Evolutionary conservation across 257 asterid genomes (phyloP).

Genomic region (Haberlea rhodopensis): DNA sequence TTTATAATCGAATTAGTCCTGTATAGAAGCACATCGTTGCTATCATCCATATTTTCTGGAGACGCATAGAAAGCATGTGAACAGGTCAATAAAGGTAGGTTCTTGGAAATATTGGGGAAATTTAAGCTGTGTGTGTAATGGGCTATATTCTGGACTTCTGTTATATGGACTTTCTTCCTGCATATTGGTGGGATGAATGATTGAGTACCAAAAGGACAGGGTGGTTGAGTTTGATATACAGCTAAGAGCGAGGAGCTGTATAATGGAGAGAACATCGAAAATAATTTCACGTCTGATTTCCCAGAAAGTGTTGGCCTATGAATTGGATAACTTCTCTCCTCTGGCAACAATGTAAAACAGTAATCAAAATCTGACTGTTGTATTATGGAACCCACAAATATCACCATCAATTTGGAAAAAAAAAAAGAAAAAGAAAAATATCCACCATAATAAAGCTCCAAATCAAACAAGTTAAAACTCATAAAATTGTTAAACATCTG

Average conservation of each 20-base stretch:
- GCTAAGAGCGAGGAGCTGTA: constrained; percentile 29
- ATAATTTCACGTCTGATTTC: constrained; percentile 6
- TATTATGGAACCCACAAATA: not conserved
- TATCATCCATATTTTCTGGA: constrained; percentile 15
- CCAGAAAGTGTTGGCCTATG: constrained; percentile 10
- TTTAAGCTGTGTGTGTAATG: constrained; percentile 9
- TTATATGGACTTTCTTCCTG: constrained; percentile 20
- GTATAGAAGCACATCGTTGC: not conserved
- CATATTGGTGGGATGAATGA: constrained; percentile 17
- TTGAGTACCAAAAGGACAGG: constrained; percentile 28
- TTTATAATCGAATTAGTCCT: constrained; percentile 20
- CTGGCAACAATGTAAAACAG: constrained; percentile 15
- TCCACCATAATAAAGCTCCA: not conserved
- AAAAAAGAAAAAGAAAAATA: not conserved
- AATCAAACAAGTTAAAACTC: constrained; percentile 2
- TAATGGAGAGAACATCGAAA: constrained; percentile 52
- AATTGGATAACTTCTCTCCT: constrained; percentile 18
- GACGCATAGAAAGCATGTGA: constrained; percentile 12
- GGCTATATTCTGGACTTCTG: constrained; percentile 20
- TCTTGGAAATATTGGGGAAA: constrained; percentile 20
- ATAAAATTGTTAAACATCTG: not conserved
- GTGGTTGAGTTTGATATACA: constrained; percentile 33
- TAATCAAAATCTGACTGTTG: constrained; percentile 22
- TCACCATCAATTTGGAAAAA: not conserved
- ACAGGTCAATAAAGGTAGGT: constrained; percentile 16